Percentiles rank a stretch among this genome's conserved stretches.
phyloP scores from a whole-genome alignment of 345 rosid species.

The Aquilaria yunnanensis region DNA sequence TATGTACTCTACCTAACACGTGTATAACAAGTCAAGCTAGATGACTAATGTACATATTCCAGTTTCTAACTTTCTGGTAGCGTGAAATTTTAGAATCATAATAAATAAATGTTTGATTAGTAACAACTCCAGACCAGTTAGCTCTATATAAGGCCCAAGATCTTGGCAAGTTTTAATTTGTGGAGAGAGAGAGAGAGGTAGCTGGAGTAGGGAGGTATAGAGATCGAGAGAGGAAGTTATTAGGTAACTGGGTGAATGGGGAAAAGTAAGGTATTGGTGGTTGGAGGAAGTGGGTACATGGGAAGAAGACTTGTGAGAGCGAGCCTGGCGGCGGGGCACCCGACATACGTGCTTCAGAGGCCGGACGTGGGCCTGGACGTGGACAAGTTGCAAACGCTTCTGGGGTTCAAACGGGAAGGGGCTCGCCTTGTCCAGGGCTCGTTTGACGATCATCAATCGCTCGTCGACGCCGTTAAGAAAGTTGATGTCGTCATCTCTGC shows the following conservation, averaged over 20 bases:
- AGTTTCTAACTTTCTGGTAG: too few relatives aligned
- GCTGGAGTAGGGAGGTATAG: not conserved
- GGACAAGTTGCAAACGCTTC: conserved; percentile 65
- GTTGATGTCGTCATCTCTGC: conserved; percentile 76
- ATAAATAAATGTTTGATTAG: too few relatives aligned
- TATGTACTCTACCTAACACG: too few relatives aligned
- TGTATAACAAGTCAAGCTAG: too few relatives aligned
- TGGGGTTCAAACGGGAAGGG: conserved; percentile 54
- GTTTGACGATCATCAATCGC: conserved; percentile 37
- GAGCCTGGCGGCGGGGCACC: conserved; percentile 58
- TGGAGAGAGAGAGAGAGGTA: not conserved
- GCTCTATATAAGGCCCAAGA: too few relatives aligned
- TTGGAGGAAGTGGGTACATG: conserved; percentile 76
- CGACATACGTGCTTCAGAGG: conserved; percentile 58
- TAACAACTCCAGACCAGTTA: too few relatives aligned
- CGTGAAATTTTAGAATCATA: too few relatives aligned
- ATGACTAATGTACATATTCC: too few relatives aligned
- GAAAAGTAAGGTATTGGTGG: conserved; percentile 45
- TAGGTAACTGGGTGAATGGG: not conserved
- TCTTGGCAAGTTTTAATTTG: too few relatives aligned
- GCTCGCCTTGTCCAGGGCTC: conserved; percentile 55
- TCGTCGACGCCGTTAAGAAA: conserved; percentile 38
- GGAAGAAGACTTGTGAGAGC: conserved; percentile 80
- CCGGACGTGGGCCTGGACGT: conserved; percentile 61
- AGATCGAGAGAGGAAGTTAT: not conserved